Evolutionary conservation across 208 protist species (phyloP), one percentile per base, ranked within the genome.

Genomic region (Trypanosoma melophagium): DNA sequence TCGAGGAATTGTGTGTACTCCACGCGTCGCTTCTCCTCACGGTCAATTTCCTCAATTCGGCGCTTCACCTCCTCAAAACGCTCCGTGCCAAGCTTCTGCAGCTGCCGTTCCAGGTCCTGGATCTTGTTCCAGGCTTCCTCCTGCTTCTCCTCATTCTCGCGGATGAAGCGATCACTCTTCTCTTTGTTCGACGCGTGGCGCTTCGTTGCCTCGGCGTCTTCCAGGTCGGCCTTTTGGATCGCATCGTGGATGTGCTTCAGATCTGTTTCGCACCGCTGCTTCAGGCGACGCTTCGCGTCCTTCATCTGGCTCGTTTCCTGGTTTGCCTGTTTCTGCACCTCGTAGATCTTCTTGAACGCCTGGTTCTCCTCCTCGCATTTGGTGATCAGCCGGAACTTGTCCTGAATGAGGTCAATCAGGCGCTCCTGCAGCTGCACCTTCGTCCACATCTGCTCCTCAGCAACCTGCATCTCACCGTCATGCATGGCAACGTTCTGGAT

Each of bases 381-480:
- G 45, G 67, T 68, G 60, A 92, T 89, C 53, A 92, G 57, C 13
- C 78, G 60, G 71, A 92, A 92, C 80, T 92, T 92, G 76, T 89
- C 83, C 71, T 81, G 76, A 28, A 89, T 66, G 58, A 89, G 77
- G 61, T 92, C 83, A 55, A 92, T 88, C 42, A 92, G 79, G 42
- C 76, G 79, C 73, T 92, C 83, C 81, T 86, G 86, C 60, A 92
- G 81, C 71, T 92, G 86, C 42, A 88, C 80, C 74, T 92, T 92
- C 40, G 76, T 92, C 78, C 79, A 92, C 75, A 88, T 86, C 71
- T 92, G 86, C 81, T 92, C 86, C 79, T 92, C 86, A 21, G 83
- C 86, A 14, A 92, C 78, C 76, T 87, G 80, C 86, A 92, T 89
- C 71, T 92, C 86, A 58, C 86, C 86, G 64, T 92, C 86, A 63